phyloP scores from a whole-genome alignment of 495 filamentous ascomycete species.

The Neurospora sp. region DNA sequence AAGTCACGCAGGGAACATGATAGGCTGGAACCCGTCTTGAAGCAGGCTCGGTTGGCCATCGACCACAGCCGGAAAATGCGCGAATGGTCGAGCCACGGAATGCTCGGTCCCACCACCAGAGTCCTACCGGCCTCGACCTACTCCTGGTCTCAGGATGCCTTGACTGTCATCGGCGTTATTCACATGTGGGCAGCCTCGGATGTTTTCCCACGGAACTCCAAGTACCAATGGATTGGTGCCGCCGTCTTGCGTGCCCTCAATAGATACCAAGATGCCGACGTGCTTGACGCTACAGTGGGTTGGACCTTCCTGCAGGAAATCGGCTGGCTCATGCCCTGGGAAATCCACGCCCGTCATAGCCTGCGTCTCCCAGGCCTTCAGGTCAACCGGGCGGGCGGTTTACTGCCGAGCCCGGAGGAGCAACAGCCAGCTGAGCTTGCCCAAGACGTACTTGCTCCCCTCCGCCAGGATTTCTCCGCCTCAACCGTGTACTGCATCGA shows the following conservation, averaged over 20 bases:
- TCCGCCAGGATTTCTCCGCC: slow-evolving; percentile 63
- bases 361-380: slow-evolving; percentile 43
- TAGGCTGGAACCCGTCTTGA: slow-evolving; percentile 32
- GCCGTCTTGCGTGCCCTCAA: slow-evolving; percentile 61
- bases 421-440: slow-evolving; percentile 14
- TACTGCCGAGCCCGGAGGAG: slow-evolving; percentile 26
- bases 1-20: slow-evolving; percentile 1
- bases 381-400: slow-evolving; percentile 33
- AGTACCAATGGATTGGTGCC: slow-evolving; percentile 52
- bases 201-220: slow-evolving; percentile 36
- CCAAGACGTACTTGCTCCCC: slow-evolving; percentile 37
- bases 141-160: slow-evolving; percentile 39
- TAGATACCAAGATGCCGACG: slow-evolving; percentile 51
- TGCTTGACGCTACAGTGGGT: slow-evolving; percentile 45
- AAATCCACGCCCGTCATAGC: slow-evolving; percentile 56
- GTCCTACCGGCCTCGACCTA: slow-evolving; percentile 6
- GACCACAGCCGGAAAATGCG: slow-evolving; percentile 54
- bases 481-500: slow-evolving; percentile 80
- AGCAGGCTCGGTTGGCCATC: slow-evolving; percentile 56
- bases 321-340: slow-evolving; percentile 73
- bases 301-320: slow-evolving; percentile 77
- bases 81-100: slow-evolving; percentile 46
- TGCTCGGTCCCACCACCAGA: slow-evolving; percentile 34
- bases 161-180: slow-evolving; percentile 57
- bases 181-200: slow-evolving; percentile 54